Evolutionary conservation across 805 yeast species (phyloP).

Genomic region (Saccharomycopsis fibuligera): DNA sequence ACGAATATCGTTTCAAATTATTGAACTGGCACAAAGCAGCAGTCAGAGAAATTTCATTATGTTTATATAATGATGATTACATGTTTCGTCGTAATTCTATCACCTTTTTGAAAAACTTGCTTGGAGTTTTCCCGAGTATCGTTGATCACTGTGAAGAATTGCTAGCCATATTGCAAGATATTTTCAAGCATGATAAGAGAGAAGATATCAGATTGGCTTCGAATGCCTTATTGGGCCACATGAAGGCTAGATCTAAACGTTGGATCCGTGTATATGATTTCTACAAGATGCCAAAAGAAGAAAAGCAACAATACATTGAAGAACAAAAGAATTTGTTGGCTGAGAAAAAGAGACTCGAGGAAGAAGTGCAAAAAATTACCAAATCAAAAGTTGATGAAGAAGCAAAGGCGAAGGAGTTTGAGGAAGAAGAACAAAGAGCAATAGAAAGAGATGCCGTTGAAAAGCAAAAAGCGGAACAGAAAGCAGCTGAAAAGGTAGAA

Average conservation of each 20-base stretch:
- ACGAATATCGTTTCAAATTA: slow-evolving; percentile 25
- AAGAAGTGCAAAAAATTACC: neutral
- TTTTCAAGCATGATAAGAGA: slow-evolving; percentile 51
- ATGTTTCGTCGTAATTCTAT: slow-evolving; percentile 78
- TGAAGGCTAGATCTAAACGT: slow-evolving; percentile 45
- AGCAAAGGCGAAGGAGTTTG: neutral
- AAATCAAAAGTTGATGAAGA: neutral
- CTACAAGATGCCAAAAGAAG: slow-evolving; percentile 42
- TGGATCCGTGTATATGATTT: slow-evolving; percentile 56
- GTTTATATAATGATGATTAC: slow-evolving; percentile 51
- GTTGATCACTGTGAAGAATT: slow-evolving; percentile 58
- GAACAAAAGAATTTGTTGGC: slow-evolving; percentile 22
- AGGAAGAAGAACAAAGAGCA: neutral
- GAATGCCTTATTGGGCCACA: slow-evolving; percentile 60
- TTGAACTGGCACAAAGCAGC: slow-evolving; percentile 51
- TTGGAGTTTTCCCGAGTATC: slow-evolving; percentile 59
- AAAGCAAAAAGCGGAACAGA: neutral
- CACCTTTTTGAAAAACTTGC: slow-evolving; percentile 61
- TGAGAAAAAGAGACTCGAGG: slow-evolving; percentile 19
- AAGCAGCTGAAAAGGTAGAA: neutral
- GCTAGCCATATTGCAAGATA: slow-evolving; percentile 38
- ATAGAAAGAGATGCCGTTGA: neutral
- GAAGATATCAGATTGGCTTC: slow-evolving; percentile 79
- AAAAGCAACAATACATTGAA: slow-evolving; percentile 28
- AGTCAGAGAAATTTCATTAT: slow-evolving; percentile 35